phyloP scores from a whole-genome alignment of 179 eudicot genomes.

The Pouteria campechiana region DNA sequence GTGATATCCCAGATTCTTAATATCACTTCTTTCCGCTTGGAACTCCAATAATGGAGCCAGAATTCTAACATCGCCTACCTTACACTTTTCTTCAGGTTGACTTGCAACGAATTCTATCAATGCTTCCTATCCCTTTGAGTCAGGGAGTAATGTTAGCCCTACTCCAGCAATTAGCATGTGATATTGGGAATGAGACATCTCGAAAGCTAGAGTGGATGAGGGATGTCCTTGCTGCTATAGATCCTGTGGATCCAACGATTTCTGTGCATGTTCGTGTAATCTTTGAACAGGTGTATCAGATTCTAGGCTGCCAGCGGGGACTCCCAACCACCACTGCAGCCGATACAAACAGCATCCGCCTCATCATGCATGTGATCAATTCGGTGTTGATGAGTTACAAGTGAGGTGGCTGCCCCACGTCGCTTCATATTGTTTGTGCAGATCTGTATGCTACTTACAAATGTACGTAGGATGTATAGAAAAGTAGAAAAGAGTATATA shows the following conservation, averaged over 20 bases:
- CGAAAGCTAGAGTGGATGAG: slow-evolving; percentile 77
- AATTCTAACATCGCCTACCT: too few relatives aligned
- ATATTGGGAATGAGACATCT: slow-evolving; percentile 48
- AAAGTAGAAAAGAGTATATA: too few relatives aligned
- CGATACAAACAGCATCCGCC: slow-evolving; percentile 58
- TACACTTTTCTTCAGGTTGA: slow-evolving; percentile 61
- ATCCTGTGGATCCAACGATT: slow-evolving; percentile 69
- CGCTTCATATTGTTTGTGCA: too few relatives aligned
- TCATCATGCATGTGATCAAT: slow-evolving; percentile 72
- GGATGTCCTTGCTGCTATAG: slow-evolving; percentile 63
- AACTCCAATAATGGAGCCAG: too few relatives aligned
- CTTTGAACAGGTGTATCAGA: slow-evolving; percentile 93
- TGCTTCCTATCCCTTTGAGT: slow-evolving; percentile 58
- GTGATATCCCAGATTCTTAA: too few relatives aligned
- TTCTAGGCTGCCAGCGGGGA: slow-evolving; percentile 56
- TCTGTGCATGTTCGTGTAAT: slow-evolving; percentile 72
- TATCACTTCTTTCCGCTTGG: too few relatives aligned
- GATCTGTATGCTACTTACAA: too few relatives aligned
- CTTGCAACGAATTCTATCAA: slow-evolving; percentile 38
- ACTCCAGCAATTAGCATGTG: slow-evolving; percentile 91
- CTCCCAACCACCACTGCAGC: slow-evolving; percentile 35
- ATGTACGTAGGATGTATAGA: too few relatives aligned
- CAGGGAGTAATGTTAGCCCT: slow-evolving; percentile 92
- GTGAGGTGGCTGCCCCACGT: too few relatives aligned
- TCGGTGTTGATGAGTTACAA: slow-evolving; percentile 69